These are phyloP conservation scores for Eucalyptus curtisii DNA, from an alignment of 345 rosid species.

Conservation along the genomic window DNA sequence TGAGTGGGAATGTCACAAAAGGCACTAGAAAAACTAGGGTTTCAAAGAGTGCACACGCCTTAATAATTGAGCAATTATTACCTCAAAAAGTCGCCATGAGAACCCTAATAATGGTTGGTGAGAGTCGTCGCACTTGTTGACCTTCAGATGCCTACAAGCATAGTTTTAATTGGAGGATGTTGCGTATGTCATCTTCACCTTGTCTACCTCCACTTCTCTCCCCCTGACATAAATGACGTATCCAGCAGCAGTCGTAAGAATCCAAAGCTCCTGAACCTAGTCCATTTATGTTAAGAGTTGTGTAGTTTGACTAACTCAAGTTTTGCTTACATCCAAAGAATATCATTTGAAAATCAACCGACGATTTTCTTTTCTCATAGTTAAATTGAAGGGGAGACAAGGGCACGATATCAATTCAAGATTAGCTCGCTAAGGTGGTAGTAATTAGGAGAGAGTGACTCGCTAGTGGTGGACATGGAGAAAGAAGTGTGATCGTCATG, in stretches of 20 bases:
- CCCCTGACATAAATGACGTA: neutral
- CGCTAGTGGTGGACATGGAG: neutral
- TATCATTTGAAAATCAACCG: neutral
- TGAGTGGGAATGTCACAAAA: constrained; percentile 16
- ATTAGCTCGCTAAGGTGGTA: neutral
- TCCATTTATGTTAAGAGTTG: neutral
- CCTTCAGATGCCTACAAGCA: neutral
- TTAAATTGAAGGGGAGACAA: neutral
- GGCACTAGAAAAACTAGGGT: constrained; percentile 1
- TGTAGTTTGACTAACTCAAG: neutral
- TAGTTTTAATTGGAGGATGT: neutral
- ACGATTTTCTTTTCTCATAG: neutral
- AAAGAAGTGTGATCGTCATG: neutral
- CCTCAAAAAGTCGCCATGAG: constrained; percentile 15
- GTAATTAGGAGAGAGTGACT: neutral
- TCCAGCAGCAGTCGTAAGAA: neutral
- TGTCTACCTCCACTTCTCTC: neutral
- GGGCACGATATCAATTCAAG: neutral
- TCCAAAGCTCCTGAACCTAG: neutral
- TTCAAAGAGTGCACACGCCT: constrained; percentile 5
- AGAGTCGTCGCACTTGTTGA: neutral
- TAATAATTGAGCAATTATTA: constrained; percentile 50
- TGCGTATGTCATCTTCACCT: neutral
- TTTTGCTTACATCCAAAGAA: neutral
- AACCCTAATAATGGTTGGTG: neutral